Conservation (phyloP, 1,139 yeast genomes). For the Magnusiomyces paraingens region DNA sequence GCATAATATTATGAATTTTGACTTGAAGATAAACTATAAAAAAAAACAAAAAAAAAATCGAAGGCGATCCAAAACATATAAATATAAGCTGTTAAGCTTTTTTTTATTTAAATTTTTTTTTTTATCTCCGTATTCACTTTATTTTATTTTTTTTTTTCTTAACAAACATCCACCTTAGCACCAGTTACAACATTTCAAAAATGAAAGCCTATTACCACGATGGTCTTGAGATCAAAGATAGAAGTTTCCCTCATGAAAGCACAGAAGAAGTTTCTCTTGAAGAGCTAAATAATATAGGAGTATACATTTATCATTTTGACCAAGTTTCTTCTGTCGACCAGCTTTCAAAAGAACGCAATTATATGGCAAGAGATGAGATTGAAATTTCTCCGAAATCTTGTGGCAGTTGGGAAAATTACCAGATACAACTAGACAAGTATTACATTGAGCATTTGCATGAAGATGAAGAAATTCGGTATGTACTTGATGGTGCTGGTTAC, state of each 20-base stretch:
- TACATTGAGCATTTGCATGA: slow-evolving; percentile 90
- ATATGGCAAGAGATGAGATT: slow-evolving; percentile 75
- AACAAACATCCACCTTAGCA: not conserved
- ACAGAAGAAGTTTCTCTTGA: slow-evolving; percentile 50
- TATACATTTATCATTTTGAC: slow-evolving; percentile 52
- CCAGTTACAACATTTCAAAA: too few species aligned
- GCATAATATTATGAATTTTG: too few species aligned
- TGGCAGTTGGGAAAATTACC: slow-evolving; percentile 58
- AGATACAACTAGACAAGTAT: slow-evolving; percentile 60
- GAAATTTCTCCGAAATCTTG: slow-evolving; percentile 55
- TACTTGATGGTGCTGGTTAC: slow-evolving; percentile 84
- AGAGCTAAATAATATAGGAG: slow-evolving; percentile 58
- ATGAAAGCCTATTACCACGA: slow-evolving; percentile 71
- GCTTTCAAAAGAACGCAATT: slow-evolving; percentile 62
- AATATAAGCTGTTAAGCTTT: too few species aligned
- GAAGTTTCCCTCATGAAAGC: slow-evolving; percentile 65
- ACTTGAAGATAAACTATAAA: too few species aligned
- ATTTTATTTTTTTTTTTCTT: too few species aligned
- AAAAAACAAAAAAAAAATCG: too few species aligned
- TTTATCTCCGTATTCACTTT: too few species aligned
- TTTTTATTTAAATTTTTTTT: too few species aligned
- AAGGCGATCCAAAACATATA: too few species aligned
- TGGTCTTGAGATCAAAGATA: slow-evolving; percentile 51
- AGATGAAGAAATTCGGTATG: slow-evolving; percentile 92
- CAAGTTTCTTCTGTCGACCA: slow-evolving; percentile 54